Evolutionary conservation across 2,329 filamentous ascomycete genomes (phyloP), one percentile per base, ranked within the genome.

Genomic region (Colletotrichum melonis): DNA sequence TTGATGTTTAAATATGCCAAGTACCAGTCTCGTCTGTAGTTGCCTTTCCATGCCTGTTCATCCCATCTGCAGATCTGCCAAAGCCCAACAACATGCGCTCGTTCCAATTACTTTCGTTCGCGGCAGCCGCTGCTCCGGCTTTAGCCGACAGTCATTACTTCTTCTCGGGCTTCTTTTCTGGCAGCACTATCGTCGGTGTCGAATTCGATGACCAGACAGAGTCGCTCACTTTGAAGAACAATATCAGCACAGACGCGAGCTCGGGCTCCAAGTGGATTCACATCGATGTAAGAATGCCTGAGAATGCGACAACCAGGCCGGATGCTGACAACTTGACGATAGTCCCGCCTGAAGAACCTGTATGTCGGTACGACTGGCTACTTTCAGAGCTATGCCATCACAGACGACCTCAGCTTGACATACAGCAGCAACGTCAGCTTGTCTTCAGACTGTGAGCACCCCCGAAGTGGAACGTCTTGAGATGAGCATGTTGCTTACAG

Each of bases 141-240:
- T 7, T 70, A 4, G 67, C 67, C 42, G 55, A 70, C 30, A 70
- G 26, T 60, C 62, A 70, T 42, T 70, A 70, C 62, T 66, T 70
- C 38, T 70, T 66, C 19, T 70, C 67, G 24, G 62, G 67, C 7
- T 70, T 70, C 60, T 70, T 70, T 42, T 65, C 67, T 3, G 62
- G 60, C 35, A 70, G 32, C 55, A 65, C 38, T 16, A 66, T 70
- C 16, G 62, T 70, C 6, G 55, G 67, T 14, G 67, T 78, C n/a
- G 75, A 78, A 52, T 79, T 78, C 24, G 76, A 78, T 38, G 77
- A 79, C 59, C 60, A 69, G 35, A 67, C 75, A 2, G 73, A 75
- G 5, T 68, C 75, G 19, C 76, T 79, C 16, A 76, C 75, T 5
- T 63, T 78, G 38, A 74, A 73, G 14, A 76, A 76, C 26, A 78